Conservation (phyloP, 2,329 filamentous ascomycete genomes). For the Bipolaris bicolor region DNA sequence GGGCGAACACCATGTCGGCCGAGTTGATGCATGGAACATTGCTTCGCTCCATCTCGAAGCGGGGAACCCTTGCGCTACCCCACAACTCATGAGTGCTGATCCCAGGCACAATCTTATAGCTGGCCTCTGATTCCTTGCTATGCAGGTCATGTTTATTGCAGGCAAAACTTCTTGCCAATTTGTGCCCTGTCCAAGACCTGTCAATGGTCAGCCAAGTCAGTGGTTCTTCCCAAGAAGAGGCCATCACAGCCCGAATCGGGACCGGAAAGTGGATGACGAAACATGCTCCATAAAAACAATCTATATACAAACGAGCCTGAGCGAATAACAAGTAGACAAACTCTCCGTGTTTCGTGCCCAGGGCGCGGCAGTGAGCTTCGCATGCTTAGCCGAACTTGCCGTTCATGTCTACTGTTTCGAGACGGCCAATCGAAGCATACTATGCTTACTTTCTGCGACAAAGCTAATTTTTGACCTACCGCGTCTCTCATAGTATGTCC, state of each 20-base stretch:
- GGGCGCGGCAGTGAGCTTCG: conserved; percentile 20
- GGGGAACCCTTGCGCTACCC: conserved; percentile 23
- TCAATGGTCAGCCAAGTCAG: not conserved
- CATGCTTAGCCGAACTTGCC: conserved; percentile 24
- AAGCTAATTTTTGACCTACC: not conserved
- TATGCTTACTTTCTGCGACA: not conserved
- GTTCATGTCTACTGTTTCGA: conserved; percentile 11
- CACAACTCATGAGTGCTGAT: conserved; percentile 8
- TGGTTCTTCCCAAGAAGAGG: not conserved
- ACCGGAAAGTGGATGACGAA: not conserved
- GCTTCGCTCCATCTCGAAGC: conserved; percentile 5
- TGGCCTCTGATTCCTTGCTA: not conserved
- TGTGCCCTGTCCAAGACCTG: not conserved
- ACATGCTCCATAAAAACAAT: not conserved
- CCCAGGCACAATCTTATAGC: conserved; percentile 8
- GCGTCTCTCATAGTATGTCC: conserved; percentile 8
- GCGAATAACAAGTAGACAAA: not conserved
- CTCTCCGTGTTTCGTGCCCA: not conserved
- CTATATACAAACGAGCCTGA: not conserved
- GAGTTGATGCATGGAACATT: not conserved
- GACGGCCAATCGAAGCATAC: conserved; percentile 1
- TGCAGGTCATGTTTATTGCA: not conserved
- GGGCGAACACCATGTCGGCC: not conserved
- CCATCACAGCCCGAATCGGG: not conserved
- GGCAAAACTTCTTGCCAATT: not conserved